A percentile compares a stretch with the other conserved stretches of the same genome.
Evolutionary conservation across 225 moss, liverwort and hornwort genomes (phyloP).

Genomic region (Anthoceros angustus): DNA sequence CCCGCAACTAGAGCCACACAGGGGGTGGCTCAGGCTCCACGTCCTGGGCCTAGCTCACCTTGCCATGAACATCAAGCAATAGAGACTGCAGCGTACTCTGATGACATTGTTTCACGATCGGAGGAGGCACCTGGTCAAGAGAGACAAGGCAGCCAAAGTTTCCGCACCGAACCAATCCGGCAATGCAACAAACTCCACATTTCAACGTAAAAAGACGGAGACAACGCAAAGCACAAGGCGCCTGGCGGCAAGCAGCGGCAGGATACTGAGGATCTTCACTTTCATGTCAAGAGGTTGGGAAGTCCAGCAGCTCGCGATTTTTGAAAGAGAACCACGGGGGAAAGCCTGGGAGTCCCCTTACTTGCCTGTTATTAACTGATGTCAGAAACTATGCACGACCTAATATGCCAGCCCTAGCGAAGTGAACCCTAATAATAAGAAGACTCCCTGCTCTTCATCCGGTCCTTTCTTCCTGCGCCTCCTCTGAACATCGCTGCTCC

Average conservation of each 20-base stretch:
- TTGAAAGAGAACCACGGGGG: neutral
- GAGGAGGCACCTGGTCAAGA: neutral
- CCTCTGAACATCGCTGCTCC: too few species aligned
- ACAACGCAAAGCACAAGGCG: neutral
- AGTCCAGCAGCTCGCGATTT: neutral
- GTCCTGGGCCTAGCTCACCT: neutral
- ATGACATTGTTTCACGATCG: neutral
- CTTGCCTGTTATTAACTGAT: too few species aligned
- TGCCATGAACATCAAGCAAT: neutral
- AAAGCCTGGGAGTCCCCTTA: too few species aligned
- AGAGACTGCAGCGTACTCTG: neutral
- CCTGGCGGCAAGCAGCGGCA: neutral
- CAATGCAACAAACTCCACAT: neutral
- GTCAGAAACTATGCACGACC: too few species aligned
- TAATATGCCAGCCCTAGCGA: too few species aligned
- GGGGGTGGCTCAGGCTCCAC: constrained; percentile 4
- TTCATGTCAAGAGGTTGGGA: constrained; percentile 22
- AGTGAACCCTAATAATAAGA: too few species aligned
- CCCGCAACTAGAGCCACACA: constrained; percentile 20
- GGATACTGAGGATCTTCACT: constrained; percentile 79
- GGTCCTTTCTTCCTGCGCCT: too few species aligned
- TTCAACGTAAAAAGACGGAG: neutral
- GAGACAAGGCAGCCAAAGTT: neutral
- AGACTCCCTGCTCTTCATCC: too few species aligned
- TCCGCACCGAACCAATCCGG: neutral